Evolutionary conservation across 768 basidiomycete species (phyloP).

Genomic region (Neoboletus brunneissimus): DNA sequence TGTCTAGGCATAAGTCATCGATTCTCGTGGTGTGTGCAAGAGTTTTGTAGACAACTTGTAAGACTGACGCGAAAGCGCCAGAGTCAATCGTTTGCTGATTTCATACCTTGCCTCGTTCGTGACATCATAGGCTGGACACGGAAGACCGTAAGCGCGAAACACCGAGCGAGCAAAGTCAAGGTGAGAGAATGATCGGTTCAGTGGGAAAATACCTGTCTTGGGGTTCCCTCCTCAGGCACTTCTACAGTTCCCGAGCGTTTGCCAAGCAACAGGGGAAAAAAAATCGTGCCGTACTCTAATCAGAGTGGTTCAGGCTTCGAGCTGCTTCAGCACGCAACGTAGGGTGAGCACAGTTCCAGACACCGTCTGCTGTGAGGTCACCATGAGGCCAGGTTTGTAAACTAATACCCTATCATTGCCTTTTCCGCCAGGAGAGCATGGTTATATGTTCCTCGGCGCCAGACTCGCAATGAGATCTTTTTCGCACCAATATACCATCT

Average conservation of each 20-base stretch:
- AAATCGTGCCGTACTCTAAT: too few species aligned
- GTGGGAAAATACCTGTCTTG: background rate
- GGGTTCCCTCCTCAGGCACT: background rate
- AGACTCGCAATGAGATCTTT: too few species aligned
- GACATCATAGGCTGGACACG: background rate
- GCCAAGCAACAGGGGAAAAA: too few species aligned
- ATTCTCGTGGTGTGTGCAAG: background rate
- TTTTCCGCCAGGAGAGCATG: too few species aligned
- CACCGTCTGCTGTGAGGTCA: too few species aligned
- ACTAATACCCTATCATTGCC: too few species aligned
- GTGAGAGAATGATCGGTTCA: background rate
- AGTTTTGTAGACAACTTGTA: background rate
- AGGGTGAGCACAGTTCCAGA: too few species aligned
- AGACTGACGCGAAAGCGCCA: background rate
- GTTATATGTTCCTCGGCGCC: too few species aligned
- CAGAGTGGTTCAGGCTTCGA: too few species aligned
- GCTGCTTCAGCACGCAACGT: too few species aligned
- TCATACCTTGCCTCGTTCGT: slow-evolving; percentile 2
- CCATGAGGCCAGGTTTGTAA: too few species aligned
- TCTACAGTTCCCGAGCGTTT: background rate
- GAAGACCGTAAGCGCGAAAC: background rate
- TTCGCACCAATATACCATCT: too few species aligned
- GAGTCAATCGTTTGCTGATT: background rate
- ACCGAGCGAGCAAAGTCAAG: background rate
- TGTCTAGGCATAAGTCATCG: background rate